Conservation (phyloP, 495 filamentous ascomycete genomes). For the Neurospora sp. region DNA sequence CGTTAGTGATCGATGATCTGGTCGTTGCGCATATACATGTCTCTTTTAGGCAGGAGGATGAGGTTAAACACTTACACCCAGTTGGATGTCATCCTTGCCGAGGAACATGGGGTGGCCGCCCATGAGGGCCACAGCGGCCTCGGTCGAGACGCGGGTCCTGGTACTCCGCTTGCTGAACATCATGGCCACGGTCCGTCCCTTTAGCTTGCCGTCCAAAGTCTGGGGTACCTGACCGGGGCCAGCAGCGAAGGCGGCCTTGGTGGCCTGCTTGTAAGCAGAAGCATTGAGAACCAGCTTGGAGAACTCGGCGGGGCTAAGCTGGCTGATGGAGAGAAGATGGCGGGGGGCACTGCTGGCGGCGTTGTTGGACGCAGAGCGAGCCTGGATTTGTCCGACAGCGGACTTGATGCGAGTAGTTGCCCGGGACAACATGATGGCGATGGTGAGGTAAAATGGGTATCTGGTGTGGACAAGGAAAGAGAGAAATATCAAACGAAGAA, state of each 20-base stretch:
- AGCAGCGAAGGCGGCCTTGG: conserved; percentile 57
- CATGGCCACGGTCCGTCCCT: conserved; percentile 81
- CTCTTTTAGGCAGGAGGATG: neutral
- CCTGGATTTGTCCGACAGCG: conserved; percentile 14
- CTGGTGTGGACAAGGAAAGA: neutral
- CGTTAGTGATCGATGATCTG: conserved; percentile 3
- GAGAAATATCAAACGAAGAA: neutral
- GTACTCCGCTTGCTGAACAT: conserved; percentile 94
- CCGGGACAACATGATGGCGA: conserved; percentile 16
- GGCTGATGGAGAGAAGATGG: conserved; percentile 83
- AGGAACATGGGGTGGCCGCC: conserved; percentile 95
- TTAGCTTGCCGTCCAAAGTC: conserved; percentile 36
- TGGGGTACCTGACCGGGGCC: conserved; percentile 29
- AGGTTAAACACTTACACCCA: conserved; percentile 52
- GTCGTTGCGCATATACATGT: neutral
- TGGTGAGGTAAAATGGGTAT: neutral
- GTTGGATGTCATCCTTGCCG: conserved; percentile 87
- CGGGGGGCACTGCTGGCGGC: conserved; percentile 37
- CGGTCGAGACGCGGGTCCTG: conserved; percentile 83
- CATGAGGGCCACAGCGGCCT: conserved; percentile 71
- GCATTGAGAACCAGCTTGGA: conserved; percentile 75
- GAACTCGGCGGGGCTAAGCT: conserved; percentile 72
- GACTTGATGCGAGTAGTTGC: conserved; percentile 15
- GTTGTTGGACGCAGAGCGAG: conserved; percentile 18
- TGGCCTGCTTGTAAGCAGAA: conserved; percentile 56